Evolutionary conservation across 345 rosid genomes (phyloP).

Genomic region (Acer campestre): DNA sequence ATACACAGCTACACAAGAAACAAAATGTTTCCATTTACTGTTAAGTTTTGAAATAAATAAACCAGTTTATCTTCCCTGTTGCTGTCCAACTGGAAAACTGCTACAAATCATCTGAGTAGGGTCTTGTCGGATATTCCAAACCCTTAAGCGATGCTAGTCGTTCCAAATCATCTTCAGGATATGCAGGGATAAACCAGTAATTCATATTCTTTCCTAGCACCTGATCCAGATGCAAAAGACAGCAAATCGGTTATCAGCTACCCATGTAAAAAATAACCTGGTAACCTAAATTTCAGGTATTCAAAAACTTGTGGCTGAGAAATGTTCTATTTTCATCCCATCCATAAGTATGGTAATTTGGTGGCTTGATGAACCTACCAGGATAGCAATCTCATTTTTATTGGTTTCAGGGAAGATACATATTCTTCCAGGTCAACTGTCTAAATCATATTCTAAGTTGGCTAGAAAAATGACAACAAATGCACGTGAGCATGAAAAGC

Average conservation of each 20-base stretch:
- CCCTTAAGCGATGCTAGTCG: conserved; percentile 52
- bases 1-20: neutral
- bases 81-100: conserved; percentile 17
- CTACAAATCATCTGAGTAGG: conserved; percentile 44
- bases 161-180: conserved; percentile 59
- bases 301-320: neutral
- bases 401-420: neutral
- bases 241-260: neutral
- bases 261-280: neutral
- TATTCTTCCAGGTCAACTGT: neutral
- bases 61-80: neutral
- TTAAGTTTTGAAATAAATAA: neutral
- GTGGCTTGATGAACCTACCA: neutral
- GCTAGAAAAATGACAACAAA: neutral
- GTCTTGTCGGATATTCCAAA: conserved; percentile 57
- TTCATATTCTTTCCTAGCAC: conserved; percentile 65
- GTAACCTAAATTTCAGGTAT: neutral
- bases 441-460: neutral
- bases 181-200: conserved; percentile 73
- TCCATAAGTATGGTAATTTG: neutral
- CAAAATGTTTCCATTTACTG: neutral
- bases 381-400: neutral
- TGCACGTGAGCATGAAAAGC: conserved; percentile 4
- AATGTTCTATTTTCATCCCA: neutral
- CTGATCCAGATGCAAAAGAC: conserved; percentile 28